Conservation (phyloP, 441 rosid species). For the Biscutella laevigata region DNA sequence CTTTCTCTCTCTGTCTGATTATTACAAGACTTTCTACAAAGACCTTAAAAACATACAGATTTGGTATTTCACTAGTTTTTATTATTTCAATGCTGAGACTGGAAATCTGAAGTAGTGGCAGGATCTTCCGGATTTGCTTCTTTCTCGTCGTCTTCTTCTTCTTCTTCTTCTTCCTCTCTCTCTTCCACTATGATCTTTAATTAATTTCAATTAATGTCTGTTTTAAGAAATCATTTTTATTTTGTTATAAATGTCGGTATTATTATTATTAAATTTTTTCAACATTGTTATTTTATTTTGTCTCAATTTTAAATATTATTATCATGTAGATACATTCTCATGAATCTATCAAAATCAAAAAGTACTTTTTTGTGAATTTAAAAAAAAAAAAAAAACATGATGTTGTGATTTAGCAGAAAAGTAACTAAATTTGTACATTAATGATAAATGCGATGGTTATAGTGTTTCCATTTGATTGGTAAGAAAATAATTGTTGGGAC, state of each 20-base stretch:
- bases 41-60: constrained; percentile 18
- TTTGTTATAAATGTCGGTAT: not conserved
- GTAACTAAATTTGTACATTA: too few species aligned
- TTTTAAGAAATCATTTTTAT: not conserved
- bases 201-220: constrained; percentile 8
- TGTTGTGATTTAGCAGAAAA: too few species aligned
- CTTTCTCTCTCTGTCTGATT: not conserved
- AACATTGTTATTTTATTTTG: too few species aligned
- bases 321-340: constrained; percentile 1
- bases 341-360: not conserved
- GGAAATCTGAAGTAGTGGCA: constrained; percentile 28
- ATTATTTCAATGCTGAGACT: constrained; percentile 9
- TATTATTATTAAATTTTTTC: too few species aligned
- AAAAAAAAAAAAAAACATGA: too few species aligned
- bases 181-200: constrained; percentile 6
- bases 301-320: too few species aligned
- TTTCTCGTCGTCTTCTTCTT: constrained; percentile 20
- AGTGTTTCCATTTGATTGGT: too few species aligned
- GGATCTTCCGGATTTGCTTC: constrained; percentile 34
- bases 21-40: too few species aligned
- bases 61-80: not conserved
- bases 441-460: too few species aligned
- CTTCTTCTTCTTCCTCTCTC: constrained; percentile 9
- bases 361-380: too few species aligned
- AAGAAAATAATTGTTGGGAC: too few species aligned